Conservation (phyloP, 805 yeast genomes). For the Kuraishia ogatae region DNA sequence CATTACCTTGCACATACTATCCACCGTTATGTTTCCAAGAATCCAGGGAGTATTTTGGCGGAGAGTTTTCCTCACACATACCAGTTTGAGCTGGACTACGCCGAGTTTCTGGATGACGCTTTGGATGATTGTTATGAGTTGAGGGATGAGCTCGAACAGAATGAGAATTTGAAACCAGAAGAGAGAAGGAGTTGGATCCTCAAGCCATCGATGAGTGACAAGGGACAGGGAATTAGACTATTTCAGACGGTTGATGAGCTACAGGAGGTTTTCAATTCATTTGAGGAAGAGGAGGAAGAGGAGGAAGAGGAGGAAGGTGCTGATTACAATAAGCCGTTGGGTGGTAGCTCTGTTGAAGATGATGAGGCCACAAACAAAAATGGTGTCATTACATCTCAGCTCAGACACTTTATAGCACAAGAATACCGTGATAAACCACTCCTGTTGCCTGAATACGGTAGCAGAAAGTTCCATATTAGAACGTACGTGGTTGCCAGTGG, state of each 20-base stretch:
- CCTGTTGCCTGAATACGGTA: slow-evolving; percentile 46
- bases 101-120: slow-evolving; percentile 91
- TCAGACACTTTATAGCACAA: slow-evolving; percentile 88
- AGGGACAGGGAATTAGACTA: slow-evolving; percentile 90
- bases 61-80: slow-evolving; percentile 65
- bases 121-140: slow-evolving; percentile 89
- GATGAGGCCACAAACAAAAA: slow-evolving; percentile 25
- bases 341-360: slow-evolving; percentile 11
- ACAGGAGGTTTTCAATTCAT: slow-evolving; percentile 75
- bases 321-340: not conserved
- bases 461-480: slow-evolving; percentile 83
- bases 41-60: slow-evolving; percentile 57
- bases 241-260: slow-evolving; percentile 73
- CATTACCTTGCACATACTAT: slow-evolving; percentile 83
- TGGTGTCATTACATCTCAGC: slow-evolving; percentile 76
- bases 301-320: slow-evolving; percentile 22
- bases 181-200: slow-evolving; percentile 63
- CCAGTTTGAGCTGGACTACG: slow-evolving; percentile 85
- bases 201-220: slow-evolving; percentile 95
- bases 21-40: slow-evolving; percentile 62
- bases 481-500: slow-evolving; percentile 75
- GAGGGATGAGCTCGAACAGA: slow-evolving; percentile 61
- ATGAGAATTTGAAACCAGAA: slow-evolving; percentile 18
- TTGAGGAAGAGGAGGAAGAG: slow-evolving; percentile 67
- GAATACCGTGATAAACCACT: slow-evolving; percentile 68